Base-by-base conservation (phyloP, 768 basidiomycete genomes). In the Podaxis pistillaris region DNA sequence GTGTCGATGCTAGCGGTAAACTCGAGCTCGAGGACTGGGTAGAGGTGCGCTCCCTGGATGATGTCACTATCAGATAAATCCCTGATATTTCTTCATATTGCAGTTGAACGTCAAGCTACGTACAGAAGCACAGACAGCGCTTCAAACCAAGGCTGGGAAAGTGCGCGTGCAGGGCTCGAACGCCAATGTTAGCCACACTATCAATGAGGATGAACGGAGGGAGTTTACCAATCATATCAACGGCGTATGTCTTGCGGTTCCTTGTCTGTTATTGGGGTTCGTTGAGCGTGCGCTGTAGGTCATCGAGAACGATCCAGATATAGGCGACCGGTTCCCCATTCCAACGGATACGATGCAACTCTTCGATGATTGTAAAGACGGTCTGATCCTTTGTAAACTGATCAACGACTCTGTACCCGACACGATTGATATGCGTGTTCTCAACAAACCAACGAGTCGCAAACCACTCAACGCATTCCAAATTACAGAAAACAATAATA, bases 181-280 rank as follows among this genome's bases (percentile, higher is more conserved):
- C 68, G 91, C 93, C 57, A 97, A 96, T 75, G 93, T 94, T 65
- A 93, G 91, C 75, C 96, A 98, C 78, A 96, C 96, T 37, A 90
- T 98, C 76, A 97, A 97, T 78, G 94, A 98, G 74, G 96, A 98
- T 73, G 96, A 98, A 73, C 83, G 94, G 58, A 80, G 85, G 22
- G 95, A 96, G 72, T 98, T 98, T 77, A 98, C 96, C n/a, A 91
- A 93, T 71, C 96, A 99, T 76, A 98, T 99, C 79, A 99, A 99
- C 73, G 78, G 83, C 63, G 96, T 97, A 69, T 66, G 91, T 74
- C 24, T 1, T 17, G 17, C 66, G 33, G n/a, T 57, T 22, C 61
- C 19, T 56, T 46, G 33, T 13, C 13, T 15, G 28, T 2, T n/a
- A 22, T 11, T 60, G 4, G 11, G 64, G 19, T 62, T 33, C 26